These are phyloP conservation scores for Botrytis hyacinthi DNA, from an alignment of 2,329 filamentous ascomycete genomes.

Conservation along the genomic window DNA sequence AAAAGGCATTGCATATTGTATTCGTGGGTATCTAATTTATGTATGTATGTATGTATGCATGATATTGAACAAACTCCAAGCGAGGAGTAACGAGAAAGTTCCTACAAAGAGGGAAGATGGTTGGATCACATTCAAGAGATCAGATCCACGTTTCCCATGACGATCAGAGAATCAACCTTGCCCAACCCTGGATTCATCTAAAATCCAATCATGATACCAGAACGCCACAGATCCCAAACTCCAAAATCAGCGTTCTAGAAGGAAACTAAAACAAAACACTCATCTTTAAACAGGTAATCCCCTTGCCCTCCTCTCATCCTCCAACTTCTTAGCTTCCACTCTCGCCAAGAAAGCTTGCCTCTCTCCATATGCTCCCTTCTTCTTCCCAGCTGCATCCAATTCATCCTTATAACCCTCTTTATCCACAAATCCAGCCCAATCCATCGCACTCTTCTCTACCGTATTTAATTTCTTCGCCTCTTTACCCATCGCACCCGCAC, in stretches of 20 bases:
- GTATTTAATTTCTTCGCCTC: slow-evolving; percentile 64
- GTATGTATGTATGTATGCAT: neutral
- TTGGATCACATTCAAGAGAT: neutral
- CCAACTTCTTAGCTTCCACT: slow-evolving; percentile 61
- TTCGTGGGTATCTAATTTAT: too few relatives aligned
- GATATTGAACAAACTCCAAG: neutral
- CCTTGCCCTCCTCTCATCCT: slow-evolving; percentile 56
- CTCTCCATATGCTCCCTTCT: slow-evolving; percentile 61
- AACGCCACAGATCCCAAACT: neutral
- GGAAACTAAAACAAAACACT: neutral
- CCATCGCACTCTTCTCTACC: slow-evolving; percentile 70
- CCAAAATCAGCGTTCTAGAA: neutral
- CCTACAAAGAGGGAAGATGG: neutral
- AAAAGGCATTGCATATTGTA: too few relatives aligned
- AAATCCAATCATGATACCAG: neutral
- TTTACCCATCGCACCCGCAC: slow-evolving; percentile 49
- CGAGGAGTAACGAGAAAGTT: neutral
- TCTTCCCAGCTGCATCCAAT: slow-evolving; percentile 61
- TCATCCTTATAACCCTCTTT: slow-evolving; percentile 70
- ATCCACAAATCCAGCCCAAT: slow-evolving; percentile 71
- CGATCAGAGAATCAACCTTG: neutral
- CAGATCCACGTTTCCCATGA: too few relatives aligned
- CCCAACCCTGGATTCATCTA: neutral
- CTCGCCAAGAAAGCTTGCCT: slow-evolving; percentile 64
- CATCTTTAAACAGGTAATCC: slow-evolving; percentile 26